Evolutionary conservation across 2,329 filamentous ascomycete species (phyloP), one percentile per base, ranked within the genome.

Genomic region (Talaromyces sp.): DNA sequence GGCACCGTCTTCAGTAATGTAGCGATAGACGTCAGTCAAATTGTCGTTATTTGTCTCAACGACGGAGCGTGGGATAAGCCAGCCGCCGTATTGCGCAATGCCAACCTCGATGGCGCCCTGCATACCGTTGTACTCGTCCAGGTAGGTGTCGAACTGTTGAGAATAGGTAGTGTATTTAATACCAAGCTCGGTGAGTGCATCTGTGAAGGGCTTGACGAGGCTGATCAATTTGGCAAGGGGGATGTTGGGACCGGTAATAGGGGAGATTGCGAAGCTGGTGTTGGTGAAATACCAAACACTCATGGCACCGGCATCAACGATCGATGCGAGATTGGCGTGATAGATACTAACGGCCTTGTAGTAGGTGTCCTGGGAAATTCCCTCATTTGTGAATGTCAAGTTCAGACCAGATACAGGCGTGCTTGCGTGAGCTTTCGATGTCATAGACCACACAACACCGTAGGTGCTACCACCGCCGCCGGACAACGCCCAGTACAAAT

Each of bases 391-490:
- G 35, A 64, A 60, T 3, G 43, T 59, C 19, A 60, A 10, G 16
- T 59, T 41, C 1, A 43, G 16, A 3, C 35, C 62, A 22, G 56
- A 49, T 19, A 41, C 35, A 6, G 54, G 31, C 4, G 35, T 43
- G 16, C 24, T 19, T 24, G 33, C 19, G 9, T 64, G 35, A 13
- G 56, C 62, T 35, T 64, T 64, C 11, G 24, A 31, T 3, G 56
- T 64, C 56, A 60, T 52, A 1, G 62, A 64, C 31, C 78, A 74
- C 5, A 81, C 79, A n/a, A 82, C 73, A 43, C 80, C 79, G 67
- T 79, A 79, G 65, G 57, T 65, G 69, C 83, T 84, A 1, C 85
- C 86, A 3, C 86, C 86, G 6, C 85, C 85, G 9, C 83, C 83
- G 31, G 80, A 77, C 5, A 84, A 71, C 24, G 82, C 83, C 78